phyloP scores from a whole-genome alignment of 306 rosid genomes.

The Ormosia semicastrata region DNA sequence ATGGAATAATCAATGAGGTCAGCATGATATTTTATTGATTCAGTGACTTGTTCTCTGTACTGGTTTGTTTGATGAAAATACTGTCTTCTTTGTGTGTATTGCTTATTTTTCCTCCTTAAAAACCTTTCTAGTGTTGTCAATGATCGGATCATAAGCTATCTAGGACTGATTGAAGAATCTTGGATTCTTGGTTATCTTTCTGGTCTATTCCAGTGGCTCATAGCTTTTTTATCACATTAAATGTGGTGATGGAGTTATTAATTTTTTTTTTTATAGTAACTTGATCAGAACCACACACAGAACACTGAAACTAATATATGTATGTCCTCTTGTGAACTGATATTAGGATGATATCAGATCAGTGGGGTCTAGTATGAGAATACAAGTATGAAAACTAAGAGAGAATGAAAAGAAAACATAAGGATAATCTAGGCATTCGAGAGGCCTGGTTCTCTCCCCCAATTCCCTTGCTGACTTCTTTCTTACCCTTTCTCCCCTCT shows the following conservation, averaged over 20 bases:
- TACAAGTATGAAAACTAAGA: background rate
- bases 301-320: background rate
- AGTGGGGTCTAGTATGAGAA: background rate
- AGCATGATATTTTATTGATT: slow-evolving; percentile 27
- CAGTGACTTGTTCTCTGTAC: slow-evolving; percentile 5
- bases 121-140: slow-evolving; percentile 4
- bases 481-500: background rate
- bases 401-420: slow-evolving; percentile 10
- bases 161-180: slow-evolving; percentile 6
- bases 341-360: background rate
- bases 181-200: background rate
- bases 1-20: slow-evolving; percentile 99
- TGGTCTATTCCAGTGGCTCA: slow-evolving; percentile 1
- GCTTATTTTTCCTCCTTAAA: background rate
- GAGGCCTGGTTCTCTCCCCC: background rate
- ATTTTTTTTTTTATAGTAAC: background rate
- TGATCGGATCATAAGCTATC: background rate
- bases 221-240: background rate
- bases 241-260: background rate
- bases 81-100: background rate
- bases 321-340: background rate
- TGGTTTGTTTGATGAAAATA: slow-evolving; percentile 12
- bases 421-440: background rate
- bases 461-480: background rate
- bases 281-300: background rate